Percentiles rank a stretch among this genome's conserved stretches.
Conservation (phyloP, 2,329 filamentous ascomycete genomes). For the Metarhizium sp. region DNA sequence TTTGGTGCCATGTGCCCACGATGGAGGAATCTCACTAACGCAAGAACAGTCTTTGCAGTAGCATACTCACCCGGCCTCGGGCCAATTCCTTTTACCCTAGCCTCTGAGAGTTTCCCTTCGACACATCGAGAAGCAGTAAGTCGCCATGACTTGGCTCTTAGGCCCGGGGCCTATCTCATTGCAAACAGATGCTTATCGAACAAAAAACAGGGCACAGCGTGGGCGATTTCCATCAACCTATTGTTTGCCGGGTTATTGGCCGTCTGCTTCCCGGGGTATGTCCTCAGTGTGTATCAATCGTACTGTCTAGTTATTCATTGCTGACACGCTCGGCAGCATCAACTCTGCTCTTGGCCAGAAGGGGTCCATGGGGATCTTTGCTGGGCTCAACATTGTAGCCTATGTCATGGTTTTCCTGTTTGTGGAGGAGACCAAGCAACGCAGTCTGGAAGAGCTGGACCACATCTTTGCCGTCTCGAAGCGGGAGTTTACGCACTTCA, state of each 20-base stretch:
- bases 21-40: not conserved
- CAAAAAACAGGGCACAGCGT: constrained; percentile 29
- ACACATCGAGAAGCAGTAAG: constrained; percentile 35
- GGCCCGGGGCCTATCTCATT: not conserved
- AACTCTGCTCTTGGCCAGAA: constrained; percentile 15
- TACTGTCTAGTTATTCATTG: not conserved
- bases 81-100: constrained; percentile 40
- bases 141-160: not conserved
- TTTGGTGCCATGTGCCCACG: not conserved
- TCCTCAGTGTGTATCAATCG: not conserved
- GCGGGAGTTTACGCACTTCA: constrained; percentile 26
- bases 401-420: constrained; percentile 35
- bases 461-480: constrained; percentile 29
- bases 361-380: constrained; percentile 35
- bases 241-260: constrained; percentile 36
- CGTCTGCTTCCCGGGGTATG: constrained; percentile 27
- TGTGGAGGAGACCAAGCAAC: constrained; percentile 32
- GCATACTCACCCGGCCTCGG: constrained; percentile 32
- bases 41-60: constrained; percentile 25
- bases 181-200: not conserved
- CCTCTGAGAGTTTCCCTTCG: constrained; percentile 40
- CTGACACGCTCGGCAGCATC: constrained; percentile 8
- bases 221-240: constrained; percentile 37
- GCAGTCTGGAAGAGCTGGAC: constrained; percentile 30
- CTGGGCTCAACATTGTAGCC: constrained; percentile 35